phyloP scores from a whole-genome alignment of 805 yeast genomes.

The Lachancea mirantina region DNA sequence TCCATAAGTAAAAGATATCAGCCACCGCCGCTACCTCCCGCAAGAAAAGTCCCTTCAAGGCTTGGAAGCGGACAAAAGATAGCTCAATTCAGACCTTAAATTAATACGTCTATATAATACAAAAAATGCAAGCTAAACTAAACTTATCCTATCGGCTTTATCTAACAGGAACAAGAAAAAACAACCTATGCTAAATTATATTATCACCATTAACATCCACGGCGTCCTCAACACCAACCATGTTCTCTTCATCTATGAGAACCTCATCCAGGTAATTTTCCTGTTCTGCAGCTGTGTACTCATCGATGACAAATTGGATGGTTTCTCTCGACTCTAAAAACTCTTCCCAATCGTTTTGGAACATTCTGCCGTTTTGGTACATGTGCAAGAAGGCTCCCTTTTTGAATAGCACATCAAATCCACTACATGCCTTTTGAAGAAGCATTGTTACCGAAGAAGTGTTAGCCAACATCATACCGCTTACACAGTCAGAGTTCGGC shows the following conservation, averaged over 20 bases:
- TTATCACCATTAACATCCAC: conserved; percentile 28
- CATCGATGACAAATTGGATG: conserved; percentile 68
- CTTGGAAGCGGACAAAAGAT: conserved; percentile 10
- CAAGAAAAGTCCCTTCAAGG: conserved; percentile 22
- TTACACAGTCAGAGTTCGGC: conserved; percentile 41
- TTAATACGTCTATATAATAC: no score
- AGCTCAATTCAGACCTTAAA: conserved; percentile 9
- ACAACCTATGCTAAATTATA: conserved; percentile 10
- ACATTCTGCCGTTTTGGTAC: conserved; percentile 45
- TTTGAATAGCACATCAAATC: conserved; percentile 72
- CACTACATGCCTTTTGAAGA: conserved; percentile 58
- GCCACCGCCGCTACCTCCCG: conserved; percentile 35
- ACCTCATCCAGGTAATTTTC: conserved; percentile 38
- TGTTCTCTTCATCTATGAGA: conserved; percentile 32
- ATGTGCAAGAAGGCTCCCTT: conserved; percentile 80
- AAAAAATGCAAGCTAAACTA: neutral
- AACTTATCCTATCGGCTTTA: no score
- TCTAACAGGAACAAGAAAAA: no score
- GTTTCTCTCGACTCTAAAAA: conserved; percentile 72
- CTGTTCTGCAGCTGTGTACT: conserved; percentile 65
- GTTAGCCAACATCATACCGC: conserved; percentile 81
- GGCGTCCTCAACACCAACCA: conserved; percentile 22
- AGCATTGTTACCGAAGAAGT: conserved; percentile 66
- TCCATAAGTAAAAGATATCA: conserved; percentile 29
- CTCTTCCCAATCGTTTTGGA: conserved; percentile 45